These are phyloP conservation scores for Pyrrhoderma noxium DNA, from an alignment of 1,284 basidiomycete species.

Conservation along the genomic window DNA sequence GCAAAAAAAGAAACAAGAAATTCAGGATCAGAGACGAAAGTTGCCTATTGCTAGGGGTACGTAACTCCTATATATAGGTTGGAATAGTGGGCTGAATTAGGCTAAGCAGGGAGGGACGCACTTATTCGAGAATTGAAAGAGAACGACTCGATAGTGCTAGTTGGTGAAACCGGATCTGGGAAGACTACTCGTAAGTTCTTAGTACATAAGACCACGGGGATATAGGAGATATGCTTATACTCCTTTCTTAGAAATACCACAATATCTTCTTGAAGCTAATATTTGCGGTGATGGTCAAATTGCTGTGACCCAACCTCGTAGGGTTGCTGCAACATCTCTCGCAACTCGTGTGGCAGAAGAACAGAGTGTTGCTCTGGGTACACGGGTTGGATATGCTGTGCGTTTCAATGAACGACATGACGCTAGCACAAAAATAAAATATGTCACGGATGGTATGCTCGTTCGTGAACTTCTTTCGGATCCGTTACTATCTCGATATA, in stretches of 20 bases:
- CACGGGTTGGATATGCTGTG: slow-evolving; percentile 87
- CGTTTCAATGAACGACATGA: slow-evolving; percentile 86
- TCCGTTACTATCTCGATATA: slow-evolving; percentile 75
- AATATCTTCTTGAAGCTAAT: slow-evolving; percentile 77
- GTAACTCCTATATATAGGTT: slow-evolving; percentile 15
- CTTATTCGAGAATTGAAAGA: slow-evolving; percentile 67
- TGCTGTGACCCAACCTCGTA: slow-evolving; percentile 87
- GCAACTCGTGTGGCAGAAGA: slow-evolving; percentile 86
- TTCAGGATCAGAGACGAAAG: slow-evolving; percentile 58
- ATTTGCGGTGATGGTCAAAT: slow-evolving; percentile 61
- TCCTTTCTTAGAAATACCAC: slow-evolving; percentile 66
- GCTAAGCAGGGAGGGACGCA: slow-evolving; percentile 60
- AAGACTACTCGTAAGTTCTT: slow-evolving; percentile 85
- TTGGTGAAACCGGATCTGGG: slow-evolving; percentile 96
- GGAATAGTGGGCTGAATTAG: background rate
- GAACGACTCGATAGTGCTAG: slow-evolving; percentile 85
- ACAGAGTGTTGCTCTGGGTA: slow-evolving; percentile 63
- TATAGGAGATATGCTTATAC: slow-evolving; percentile 18
- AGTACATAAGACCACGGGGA: slow-evolving; percentile 10
- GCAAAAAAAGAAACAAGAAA: slow-evolving; percentile 14
- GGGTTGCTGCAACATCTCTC: slow-evolving; percentile 90
- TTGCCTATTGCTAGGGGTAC: slow-evolving; percentile 75
- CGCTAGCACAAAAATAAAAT: slow-evolving; percentile 79
- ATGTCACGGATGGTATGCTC: slow-evolving; percentile 95
- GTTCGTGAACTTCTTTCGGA: slow-evolving; percentile 84